A percentile compares a stretch with the other conserved stretches of the same genome.
phyloP scores from a whole-genome alignment of 495 filamentous ascomycete genomes.

The Cercophora newfieldiana region DNA sequence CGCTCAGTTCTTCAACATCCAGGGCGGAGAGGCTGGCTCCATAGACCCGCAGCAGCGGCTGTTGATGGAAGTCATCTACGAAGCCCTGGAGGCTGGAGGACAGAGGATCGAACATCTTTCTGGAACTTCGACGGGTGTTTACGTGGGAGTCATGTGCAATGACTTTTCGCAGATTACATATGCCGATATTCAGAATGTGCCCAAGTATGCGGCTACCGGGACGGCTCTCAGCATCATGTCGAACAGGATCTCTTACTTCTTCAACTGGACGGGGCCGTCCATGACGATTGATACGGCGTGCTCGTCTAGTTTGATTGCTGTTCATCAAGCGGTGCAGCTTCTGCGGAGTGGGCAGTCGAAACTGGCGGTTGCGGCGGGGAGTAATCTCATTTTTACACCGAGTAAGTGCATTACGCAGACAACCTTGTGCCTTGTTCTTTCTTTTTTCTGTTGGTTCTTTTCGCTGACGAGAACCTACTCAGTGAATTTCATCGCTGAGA shows the following conservation, averaged over 20 bases:
- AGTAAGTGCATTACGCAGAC: too few species aligned
- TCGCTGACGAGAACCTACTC: too few species aligned
- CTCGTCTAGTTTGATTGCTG: slow-evolving; percentile 51
- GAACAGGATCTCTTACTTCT: slow-evolving; percentile 55
- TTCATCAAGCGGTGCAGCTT: slow-evolving; percentile 54
- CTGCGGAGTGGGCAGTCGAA: slow-evolving; percentile 41
- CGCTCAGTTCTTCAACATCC: slow-evolving; percentile 55
- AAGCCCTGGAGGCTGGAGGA: slow-evolving; percentile 75
- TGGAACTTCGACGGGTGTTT: slow-evolving; percentile 14
- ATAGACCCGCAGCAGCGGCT: slow-evolving; percentile 70
- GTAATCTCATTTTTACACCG: slow-evolving; percentile 51
- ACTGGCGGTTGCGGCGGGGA: slow-evolving; percentile 51
- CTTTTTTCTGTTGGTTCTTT: too few species aligned
- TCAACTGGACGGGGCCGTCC: slow-evolving; percentile 44
- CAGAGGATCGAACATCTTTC: slow-evolving; percentile 64
- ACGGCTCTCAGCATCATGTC: slow-evolving; percentile 37
- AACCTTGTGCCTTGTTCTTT: too few species aligned
- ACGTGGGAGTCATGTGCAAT: slow-evolving; percentile 18
- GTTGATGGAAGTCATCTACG: slow-evolving; percentile 67
- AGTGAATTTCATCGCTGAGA: slow-evolving; percentile 34
- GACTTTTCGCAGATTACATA: slow-evolving; percentile 32
- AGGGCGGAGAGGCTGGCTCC: slow-evolving; percentile 34
- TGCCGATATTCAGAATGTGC: slow-evolving; percentile 5
- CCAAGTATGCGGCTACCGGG: slow-evolving; percentile 51
- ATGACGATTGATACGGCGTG: slow-evolving; percentile 56